Conservation (phyloP, 2,329 filamentous ascomycete genomes). For the Laburnicola sp. region DNA sequence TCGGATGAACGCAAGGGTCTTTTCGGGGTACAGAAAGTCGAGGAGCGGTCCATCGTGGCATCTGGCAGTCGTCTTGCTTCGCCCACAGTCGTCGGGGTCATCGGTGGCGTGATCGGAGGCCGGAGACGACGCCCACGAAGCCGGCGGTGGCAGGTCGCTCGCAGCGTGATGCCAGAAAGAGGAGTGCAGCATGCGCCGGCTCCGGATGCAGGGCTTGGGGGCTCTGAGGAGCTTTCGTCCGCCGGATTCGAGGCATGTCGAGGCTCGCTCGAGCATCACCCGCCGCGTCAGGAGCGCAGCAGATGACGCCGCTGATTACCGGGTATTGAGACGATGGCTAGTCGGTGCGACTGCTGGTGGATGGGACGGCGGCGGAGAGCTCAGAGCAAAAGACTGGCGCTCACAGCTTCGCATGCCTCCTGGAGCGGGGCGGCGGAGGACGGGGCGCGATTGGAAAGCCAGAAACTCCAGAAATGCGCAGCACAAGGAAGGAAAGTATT, state of each 20-base stretch:
- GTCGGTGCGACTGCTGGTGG: conserved; percentile 12
- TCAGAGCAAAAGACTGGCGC: conserved; percentile 14
- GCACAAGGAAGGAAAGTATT: conserved; percentile 5
- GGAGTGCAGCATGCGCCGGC: conserved; percentile 57
- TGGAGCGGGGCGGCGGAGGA: not conserved
- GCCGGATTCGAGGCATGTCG: conserved; percentile 62
- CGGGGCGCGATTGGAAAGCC: conserved; percentile 12
- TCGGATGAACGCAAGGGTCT: conserved; percentile 47
- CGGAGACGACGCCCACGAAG: conserved; percentile 31
- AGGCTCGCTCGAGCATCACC: conserved; percentile 62
- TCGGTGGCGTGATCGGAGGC: conserved; percentile 12
- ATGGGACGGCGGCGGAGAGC: not conserved
- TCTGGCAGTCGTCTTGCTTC: conserved; percentile 7
- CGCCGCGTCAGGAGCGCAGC: conserved; percentile 25
- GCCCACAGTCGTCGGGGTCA: conserved; percentile 16
- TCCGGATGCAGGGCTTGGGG: conserved; percentile 44
- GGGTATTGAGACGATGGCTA: conserved; percentile 9
- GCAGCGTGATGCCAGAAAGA: conserved; percentile 61
- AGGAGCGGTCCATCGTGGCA: conserved; percentile 34
- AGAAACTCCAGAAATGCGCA: conserved; percentile 1
- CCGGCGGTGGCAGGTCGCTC: conserved; percentile 49
- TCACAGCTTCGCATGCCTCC: conserved; percentile 24
- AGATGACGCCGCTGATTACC: conserved; percentile 28
- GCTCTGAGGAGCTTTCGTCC: conserved; percentile 55
- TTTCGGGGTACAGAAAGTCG: conserved; percentile 54